Percentiles rank a stretch among this genome's conserved stretches.
Evolutionary conservation across 2,329 filamentous ascomycete genomes (phyloP).

Genomic region (Phialophora macrospora): DNA sequence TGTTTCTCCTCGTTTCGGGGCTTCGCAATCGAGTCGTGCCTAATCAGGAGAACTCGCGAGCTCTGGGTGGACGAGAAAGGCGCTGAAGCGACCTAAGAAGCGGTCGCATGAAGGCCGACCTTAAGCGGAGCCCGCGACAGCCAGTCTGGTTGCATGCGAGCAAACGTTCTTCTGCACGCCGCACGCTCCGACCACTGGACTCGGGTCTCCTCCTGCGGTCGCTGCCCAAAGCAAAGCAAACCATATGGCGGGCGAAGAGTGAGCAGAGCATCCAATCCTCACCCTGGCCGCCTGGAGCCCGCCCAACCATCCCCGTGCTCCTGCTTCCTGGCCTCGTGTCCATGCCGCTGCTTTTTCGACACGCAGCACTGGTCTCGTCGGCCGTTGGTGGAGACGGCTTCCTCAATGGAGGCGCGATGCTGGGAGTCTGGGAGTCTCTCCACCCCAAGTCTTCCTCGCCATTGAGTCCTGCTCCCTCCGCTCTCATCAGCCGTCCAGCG

Average conservation of each 20-base stretch:
- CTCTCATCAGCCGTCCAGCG: constrained; percentile 24
- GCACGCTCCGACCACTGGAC: constrained; percentile 24
- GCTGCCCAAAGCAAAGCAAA: constrained; percentile 30
- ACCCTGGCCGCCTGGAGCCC: constrained; percentile 21
- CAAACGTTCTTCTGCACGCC: constrained; percentile 28
- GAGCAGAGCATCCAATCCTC: constrained; percentile 32
- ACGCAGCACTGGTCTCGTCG: background rate
- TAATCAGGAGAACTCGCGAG: constrained; percentile 7
- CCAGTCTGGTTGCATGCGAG: constrained; percentile 30
- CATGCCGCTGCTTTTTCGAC: constrained; percentile 23
- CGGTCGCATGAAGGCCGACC: constrained; percentile 33
- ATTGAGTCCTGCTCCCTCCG: constrained; percentile 16
- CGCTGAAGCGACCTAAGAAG: constrained; percentile 32
- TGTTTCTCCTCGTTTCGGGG: background rate
- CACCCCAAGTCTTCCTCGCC: constrained; percentile 14
- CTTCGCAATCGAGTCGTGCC: constrained; percentile 11
- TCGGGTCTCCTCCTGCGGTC: constrained; percentile 10
- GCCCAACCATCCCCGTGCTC: constrained; percentile 26
- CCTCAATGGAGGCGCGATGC: background rate
- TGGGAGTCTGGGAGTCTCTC: constrained; percentile 1
- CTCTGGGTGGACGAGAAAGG: constrained; percentile 12
- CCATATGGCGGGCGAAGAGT: constrained; percentile 12
- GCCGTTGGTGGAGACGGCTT: background rate
- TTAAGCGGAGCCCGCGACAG: constrained; percentile 25
- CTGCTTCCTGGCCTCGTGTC: constrained; percentile 9